phyloP scores from a whole-genome alignment of 1,284 basidiomycete species.

The Sanguinoderma infundibulare region DNA sequence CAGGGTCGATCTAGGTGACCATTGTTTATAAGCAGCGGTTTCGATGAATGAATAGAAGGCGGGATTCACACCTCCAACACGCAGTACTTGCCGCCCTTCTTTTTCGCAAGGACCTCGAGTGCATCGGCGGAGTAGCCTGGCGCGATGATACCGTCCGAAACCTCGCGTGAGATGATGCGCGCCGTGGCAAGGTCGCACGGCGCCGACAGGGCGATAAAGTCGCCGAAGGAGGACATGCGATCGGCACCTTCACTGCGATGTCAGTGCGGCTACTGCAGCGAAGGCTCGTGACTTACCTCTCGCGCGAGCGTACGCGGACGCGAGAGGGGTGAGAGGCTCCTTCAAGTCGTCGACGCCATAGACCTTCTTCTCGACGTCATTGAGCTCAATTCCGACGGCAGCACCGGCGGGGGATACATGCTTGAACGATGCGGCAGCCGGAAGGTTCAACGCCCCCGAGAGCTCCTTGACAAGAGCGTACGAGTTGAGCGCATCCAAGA shows the following conservation, averaged over 20 bases:
- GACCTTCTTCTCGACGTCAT: conserved; percentile 89
- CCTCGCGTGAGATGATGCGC: conserved; percentile 95
- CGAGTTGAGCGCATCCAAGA: conserved; percentile 98
- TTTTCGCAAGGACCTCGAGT: conserved; percentile 90
- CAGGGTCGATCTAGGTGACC: conserved; percentile 76
- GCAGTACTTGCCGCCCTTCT: conserved; percentile 99
- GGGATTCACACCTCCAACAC: conserved; percentile 77
- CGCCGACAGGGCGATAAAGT: conserved; percentile 96
- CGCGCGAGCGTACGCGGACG: conserved; percentile 94
- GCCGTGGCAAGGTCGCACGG: conserved; percentile 94
- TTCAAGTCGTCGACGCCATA: conserved; percentile 97
- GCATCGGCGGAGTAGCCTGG: conserved; percentile 92
- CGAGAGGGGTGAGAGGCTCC: conserved; percentile 86
- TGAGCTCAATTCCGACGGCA: conserved; percentile 87
- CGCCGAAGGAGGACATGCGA: conserved; percentile 99
- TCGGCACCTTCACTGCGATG: conserved; percentile 73
- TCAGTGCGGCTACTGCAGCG: background rate
- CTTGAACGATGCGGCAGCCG: conserved; percentile 99
- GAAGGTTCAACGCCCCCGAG: conserved; percentile 82
- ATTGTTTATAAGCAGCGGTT: background rate
- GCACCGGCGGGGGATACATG: conserved; percentile 98
- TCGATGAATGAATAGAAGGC: background rate
- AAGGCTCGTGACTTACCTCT: conserved; percentile 61
- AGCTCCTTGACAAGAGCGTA: conserved; percentile 97
- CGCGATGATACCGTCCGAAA: conserved; percentile 97